A percentile compares a stretch with the other conserved stretches of the same genome.
These are phyloP conservation scores for Pichia californica DNA, from an alignment of 805 yeast species.

Conservation along the genomic window DNA sequence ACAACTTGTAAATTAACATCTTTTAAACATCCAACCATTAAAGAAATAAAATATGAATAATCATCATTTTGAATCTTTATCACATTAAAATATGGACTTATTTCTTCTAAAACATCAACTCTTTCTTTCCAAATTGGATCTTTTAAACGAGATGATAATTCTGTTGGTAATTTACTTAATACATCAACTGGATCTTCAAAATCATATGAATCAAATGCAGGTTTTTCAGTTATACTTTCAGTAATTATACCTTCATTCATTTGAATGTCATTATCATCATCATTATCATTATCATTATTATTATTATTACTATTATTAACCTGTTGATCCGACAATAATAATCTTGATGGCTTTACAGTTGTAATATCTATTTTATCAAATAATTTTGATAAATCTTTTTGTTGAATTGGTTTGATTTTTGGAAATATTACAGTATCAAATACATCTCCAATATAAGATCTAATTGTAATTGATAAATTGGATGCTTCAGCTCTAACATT, in stretches of 20 bases:
- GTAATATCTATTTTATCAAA: conserved; percentile 45
- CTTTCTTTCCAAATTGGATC: conserved; percentile 89
- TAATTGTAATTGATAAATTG: conserved; percentile 58
- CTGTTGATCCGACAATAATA: conserved; percentile 36
- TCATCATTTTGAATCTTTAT: conserved; percentile 53
- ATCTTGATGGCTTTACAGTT: conserved; percentile 46
- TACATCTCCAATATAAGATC: conserved; percentile 65
- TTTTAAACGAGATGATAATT: conserved; percentile 46
- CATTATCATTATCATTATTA: conserved; percentile 16
- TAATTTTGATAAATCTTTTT: conserved; percentile 67
- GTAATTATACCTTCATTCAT: conserved; percentile 22
- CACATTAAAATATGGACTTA: conserved; percentile 43
- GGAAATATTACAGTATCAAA: conserved; percentile 56
- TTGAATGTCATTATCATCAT: conserved; percentile 34
- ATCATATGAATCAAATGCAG: conserved; percentile 57
- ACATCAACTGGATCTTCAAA: conserved; percentile 66
- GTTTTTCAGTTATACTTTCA: conserved; percentile 20
- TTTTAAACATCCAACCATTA: conserved; percentile 64
- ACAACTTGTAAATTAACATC: conserved; percentile 91
- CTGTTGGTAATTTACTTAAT: conserved; percentile 56
- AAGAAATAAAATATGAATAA: conserved; percentile 54
- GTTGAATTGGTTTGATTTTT: conserved; percentile 84
- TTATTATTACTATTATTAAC: conserved; percentile 10
- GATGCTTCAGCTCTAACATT: conserved; percentile 79
- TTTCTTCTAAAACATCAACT: conserved; percentile 73